Conservation (phyloP, 2,329 filamentous ascomycete species). For the Stachybotrys echinatus region DNA sequence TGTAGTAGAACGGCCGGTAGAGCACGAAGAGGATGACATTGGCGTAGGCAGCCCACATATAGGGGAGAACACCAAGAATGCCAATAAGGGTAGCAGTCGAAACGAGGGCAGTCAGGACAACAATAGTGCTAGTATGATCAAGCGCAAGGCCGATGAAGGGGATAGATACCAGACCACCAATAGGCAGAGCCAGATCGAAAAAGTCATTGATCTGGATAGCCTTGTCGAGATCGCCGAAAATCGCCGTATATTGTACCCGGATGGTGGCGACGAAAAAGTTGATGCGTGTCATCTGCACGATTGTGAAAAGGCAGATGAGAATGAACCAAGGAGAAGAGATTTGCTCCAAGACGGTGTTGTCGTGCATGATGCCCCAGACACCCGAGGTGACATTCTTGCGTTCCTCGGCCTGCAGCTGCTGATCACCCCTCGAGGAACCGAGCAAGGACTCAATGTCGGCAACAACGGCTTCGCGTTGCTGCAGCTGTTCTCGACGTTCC, state of each 20-base stretch:
- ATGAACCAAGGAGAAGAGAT: constrained; percentile 79
- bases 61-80: constrained; percentile 67
- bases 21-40: constrained; percentile 78
- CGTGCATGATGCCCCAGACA: constrained; percentile 84
- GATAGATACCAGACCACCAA: constrained; percentile 78
- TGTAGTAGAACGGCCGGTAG: constrained; percentile 87
- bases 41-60: constrained; percentile 64
- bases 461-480: constrained; percentile 57
- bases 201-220: constrained; percentile 72
- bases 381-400: constrained; percentile 65
- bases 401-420: constrained; percentile 63
- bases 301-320: constrained; percentile 75
- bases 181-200: constrained; percentile 73
- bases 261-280: constrained; percentile 93
- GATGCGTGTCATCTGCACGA: constrained; percentile 73
- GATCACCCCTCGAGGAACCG: constrained; percentile 54
- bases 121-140: constrained; percentile 68
- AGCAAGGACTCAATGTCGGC: constrained; percentile 70
- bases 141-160: constrained; percentile 81
- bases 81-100: constrained; percentile 69
- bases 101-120: constrained; percentile 67
- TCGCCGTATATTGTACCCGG: constrained; percentile 71
- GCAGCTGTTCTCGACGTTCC: constrained; percentile 52
- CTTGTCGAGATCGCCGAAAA: constrained; percentile 57
- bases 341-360: constrained; percentile 63